These are phyloP conservation scores for Tricholoma furcatifolium DNA, from an alignment of 768 basidiomycete genomes.

Conservation along the genomic window DNA sequence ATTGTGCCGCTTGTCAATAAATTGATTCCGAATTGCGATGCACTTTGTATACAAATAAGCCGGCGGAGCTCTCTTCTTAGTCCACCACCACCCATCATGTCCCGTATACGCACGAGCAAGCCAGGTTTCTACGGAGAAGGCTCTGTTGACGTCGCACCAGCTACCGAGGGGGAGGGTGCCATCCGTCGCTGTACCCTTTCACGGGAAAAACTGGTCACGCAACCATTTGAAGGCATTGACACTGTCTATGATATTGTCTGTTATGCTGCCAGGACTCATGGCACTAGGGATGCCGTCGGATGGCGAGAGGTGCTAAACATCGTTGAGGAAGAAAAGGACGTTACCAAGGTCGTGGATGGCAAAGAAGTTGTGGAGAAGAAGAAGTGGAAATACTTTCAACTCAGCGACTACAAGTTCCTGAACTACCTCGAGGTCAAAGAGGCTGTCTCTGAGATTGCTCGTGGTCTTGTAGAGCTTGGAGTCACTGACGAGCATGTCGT, in stretches of 20 bases:
- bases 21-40: not conserved
- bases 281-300: slow-evolving; percentile 73
- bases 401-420: slow-evolving; percentile 86
- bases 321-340: slow-evolving; percentile 86
- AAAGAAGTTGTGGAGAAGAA: slow-evolving; percentile 86
- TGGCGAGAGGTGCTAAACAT: slow-evolving; percentile 70
- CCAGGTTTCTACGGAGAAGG: slow-evolving; percentile 56
- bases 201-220: slow-evolving; percentile 56
- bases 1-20: too few species aligned
- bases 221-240: slow-evolving; percentile 73
- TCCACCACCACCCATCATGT: slow-evolving; percentile 22
- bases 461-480: slow-evolving; percentile 72
- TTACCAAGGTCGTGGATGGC: slow-evolving; percentile 81
- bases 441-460: slow-evolving; percentile 60
- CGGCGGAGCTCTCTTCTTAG: not conserved
- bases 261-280: slow-evolving; percentile 74
- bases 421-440: slow-evolving; percentile 71
- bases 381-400: slow-evolving; percentile 94
- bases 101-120: slow-evolving; percentile 35
- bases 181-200: slow-evolving; percentile 57
- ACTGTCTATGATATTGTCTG: slow-evolving; percentile 79
- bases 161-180: slow-evolving; percentile 47
- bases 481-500: slow-evolving; percentile 70
- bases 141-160: slow-evolving; percentile 56
- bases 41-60: slow-evolving; percentile 11